Conservation (phyloP, 2,329 filamentous ascomycete genomes). For the Neofusicoccum ribis region DNA sequence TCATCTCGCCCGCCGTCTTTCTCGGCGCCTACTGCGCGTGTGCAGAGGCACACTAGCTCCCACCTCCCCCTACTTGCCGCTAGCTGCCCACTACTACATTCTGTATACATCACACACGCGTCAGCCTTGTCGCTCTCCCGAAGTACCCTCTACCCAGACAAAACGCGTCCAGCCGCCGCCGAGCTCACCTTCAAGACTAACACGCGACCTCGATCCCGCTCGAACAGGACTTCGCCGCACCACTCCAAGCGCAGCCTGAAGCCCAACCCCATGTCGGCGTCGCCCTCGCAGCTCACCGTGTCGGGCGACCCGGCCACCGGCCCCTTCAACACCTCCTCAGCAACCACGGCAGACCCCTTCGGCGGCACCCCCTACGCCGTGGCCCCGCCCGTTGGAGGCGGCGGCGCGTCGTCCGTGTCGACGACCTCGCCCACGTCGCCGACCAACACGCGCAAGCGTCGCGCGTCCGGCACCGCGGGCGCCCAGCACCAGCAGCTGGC, state of each 20-base stretch:
- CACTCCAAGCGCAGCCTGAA: constrained; percentile 46
- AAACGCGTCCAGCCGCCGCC: constrained; percentile 7
- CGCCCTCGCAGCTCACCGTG: constrained; percentile 37
- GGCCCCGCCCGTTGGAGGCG: not conserved
- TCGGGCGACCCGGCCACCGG: constrained; percentile 23
- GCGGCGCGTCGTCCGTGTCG: not conserved
- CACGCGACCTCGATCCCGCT: not conserved
- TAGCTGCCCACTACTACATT: not conserved
- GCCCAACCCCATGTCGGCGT: constrained; percentile 42
- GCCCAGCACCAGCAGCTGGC: constrained; percentile 30
- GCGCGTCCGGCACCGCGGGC: constrained; percentile 34
- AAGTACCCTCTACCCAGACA: constrained; percentile 8
- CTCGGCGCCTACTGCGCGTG: constrained; percentile 4
- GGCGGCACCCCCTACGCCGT: constrained; percentile 5
- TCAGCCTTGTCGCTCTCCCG: constrained; percentile 6
- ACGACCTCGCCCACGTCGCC: constrained; percentile 10
- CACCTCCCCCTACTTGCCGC: not conserved
- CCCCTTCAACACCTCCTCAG: constrained; percentile 9
- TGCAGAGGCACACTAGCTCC: constrained; percentile 3
- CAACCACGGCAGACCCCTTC: constrained; percentile 23
- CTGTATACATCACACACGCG: constrained; percentile 11
- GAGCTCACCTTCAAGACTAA: not conserved
- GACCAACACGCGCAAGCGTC: constrained; percentile 47
- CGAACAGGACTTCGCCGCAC: constrained; percentile 41
- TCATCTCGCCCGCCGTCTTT: not conserved